phyloP scores from a whole-genome alignment of 2,329 filamentous ascomycete genomes.

The Ceratocystis cubensis region DNA sequence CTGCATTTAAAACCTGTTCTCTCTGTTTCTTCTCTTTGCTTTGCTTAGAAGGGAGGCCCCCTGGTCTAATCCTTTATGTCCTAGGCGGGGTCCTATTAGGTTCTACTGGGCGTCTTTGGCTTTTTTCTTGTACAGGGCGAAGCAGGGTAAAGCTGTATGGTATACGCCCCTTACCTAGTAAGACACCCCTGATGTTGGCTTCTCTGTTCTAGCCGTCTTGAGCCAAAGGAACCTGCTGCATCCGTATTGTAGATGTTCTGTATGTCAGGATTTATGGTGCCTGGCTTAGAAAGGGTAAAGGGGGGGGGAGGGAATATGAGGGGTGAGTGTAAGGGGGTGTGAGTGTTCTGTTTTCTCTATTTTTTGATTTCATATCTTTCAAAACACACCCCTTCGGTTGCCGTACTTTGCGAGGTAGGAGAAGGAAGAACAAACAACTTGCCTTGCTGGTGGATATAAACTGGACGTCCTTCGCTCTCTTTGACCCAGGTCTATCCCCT shows the following conservation, averaged over 20 bases:
- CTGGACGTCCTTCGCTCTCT: constrained; percentile 1
- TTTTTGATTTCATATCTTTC: not conserved
- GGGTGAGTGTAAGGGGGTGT: too few relatives aligned
- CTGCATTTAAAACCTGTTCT: not conserved
- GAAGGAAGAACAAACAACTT: not conserved
- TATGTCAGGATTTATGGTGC: not conserved
- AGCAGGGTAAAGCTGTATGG: not conserved
- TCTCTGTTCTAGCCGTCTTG: constrained; percentile 2
- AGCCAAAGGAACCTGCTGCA: not conserved
- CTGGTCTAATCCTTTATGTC: not conserved
- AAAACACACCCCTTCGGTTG: not conserved
- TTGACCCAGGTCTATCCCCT: not conserved
- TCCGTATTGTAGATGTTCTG: not conserved
- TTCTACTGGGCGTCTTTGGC: not conserved
- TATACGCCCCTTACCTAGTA: not conserved
- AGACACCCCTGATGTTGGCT: not conserved
- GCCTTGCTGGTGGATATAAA: not conserved
- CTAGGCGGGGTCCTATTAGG: constrained; percentile 2
- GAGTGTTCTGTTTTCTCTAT: not conserved
- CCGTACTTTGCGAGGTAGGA: not conserved
- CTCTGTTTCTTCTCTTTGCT: constrained; percentile 9
- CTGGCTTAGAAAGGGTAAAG: not conserved
- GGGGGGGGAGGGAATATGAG: not conserved
- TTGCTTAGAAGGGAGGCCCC: not conserved
- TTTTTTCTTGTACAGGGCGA: not conserved